A percentile compares a stretch with the other conserved stretches of the same genome.
phyloP scores from a whole-genome alignment of 805 yeast species.

The Nadsonia fulvescens region DNA sequence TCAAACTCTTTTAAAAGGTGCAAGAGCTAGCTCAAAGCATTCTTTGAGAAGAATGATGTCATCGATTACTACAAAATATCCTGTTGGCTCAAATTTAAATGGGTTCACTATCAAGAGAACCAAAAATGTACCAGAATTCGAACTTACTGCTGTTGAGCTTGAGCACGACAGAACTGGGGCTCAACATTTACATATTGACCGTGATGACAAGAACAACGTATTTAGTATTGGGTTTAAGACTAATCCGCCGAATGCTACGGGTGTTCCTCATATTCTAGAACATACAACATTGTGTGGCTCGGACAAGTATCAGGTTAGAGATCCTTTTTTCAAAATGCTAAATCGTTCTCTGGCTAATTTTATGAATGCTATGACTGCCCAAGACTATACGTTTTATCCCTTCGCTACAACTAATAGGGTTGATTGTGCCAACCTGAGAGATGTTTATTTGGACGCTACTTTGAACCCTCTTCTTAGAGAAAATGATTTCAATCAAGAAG shows the following conservation, averaged over 20 bases:
- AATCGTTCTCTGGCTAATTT: constrained; percentile 86
- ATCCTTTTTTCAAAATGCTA: constrained; percentile 94
- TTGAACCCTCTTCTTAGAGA: constrained; percentile 60
- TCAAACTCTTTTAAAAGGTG: no score
- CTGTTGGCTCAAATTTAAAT: constrained; percentile 4
- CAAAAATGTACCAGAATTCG: constrained; percentile 61
- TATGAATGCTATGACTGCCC: constrained; percentile 99
- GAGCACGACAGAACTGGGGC: constrained; percentile 55
- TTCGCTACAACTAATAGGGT: constrained; percentile 80
- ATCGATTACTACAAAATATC: no score
- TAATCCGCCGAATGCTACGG: constrained; percentile 86
- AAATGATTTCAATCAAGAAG: constrained; percentile 85
- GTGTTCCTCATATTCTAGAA: constrained; percentile 90
- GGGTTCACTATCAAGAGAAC: constrained; percentile 54
- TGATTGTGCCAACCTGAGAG: constrained; percentile 70
- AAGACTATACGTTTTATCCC: constrained; percentile 89
- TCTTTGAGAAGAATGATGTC: no score
- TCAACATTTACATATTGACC: constrained; percentile 68
- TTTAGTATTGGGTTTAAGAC: constrained; percentile 84
- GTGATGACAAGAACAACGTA: constrained; percentile 71
- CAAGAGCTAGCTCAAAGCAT: no score
- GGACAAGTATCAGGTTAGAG: constrained; percentile 76
- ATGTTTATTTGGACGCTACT: constrained; percentile 76
- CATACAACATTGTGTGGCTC: constrained; percentile 96
- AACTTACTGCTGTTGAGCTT: constrained; percentile 59